Evolutionary conservation across 441 rosid species (phyloP).

Genomic region (Kokia cookei): DNA sequence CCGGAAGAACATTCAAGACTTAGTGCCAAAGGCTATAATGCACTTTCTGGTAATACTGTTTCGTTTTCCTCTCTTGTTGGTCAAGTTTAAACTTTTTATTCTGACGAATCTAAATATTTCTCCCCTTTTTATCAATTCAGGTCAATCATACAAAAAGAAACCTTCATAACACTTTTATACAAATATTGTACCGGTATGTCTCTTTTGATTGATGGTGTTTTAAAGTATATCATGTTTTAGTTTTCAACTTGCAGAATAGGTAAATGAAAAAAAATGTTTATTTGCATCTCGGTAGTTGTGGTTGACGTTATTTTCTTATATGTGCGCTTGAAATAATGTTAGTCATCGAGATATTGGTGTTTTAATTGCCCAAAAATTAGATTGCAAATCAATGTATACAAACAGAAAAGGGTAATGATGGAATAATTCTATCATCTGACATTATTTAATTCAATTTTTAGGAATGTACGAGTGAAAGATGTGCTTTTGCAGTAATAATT

Average conservation of each 20-base stretch:
- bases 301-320: background rate
- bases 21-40: conserved; percentile 39
- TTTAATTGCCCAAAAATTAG: background rate
- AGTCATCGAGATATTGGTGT: background rate
- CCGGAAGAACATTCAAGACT: conserved; percentile 34
- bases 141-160: conserved; percentile 36
- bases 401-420: background rate
- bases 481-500: background rate
- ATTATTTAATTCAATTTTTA: background rate
- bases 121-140: conserved; percentile 12
- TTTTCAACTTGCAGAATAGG: background rate
- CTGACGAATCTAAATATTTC: background rate
- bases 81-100: background rate
- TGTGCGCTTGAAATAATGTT: background rate
- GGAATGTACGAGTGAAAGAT: background rate
- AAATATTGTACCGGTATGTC: conserved; percentile 24
- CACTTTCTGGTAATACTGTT: conserved; percentile 31
- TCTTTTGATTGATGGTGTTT: background rate
- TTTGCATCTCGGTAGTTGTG: background rate
- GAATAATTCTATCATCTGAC: background rate
- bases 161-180: conserved; percentile 28
- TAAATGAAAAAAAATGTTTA: background rate
- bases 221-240: background rate
- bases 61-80: background rate
- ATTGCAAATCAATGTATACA: background rate